A percentile compares a stretch with the other conserved stretches of the same genome.
Evolutionary conservation across 2,329 filamentous ascomycete species (phyloP).

Genomic region (Calonectria multiphialidica): DNA sequence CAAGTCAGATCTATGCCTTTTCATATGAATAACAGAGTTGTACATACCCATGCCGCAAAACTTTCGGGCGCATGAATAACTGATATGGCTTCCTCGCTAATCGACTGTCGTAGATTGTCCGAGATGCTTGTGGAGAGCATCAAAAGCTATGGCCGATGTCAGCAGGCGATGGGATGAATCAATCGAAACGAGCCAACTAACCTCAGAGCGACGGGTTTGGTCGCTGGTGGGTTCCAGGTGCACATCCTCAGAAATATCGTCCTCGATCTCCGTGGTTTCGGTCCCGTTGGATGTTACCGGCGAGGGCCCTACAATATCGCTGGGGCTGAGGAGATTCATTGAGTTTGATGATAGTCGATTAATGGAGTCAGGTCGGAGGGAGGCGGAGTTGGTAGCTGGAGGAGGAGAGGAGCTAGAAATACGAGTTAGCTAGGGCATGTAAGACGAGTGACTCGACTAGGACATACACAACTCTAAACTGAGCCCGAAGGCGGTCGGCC

Average conservation of each 20-base stretch:
- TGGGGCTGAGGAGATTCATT: slow-evolving; percentile 71
- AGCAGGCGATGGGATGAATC: background rate
- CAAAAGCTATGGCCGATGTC: slow-evolving; percentile 52
- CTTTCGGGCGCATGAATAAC: slow-evolving; percentile 92
- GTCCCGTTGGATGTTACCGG: slow-evolving; percentile 89
- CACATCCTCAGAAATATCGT: slow-evolving; percentile 76
- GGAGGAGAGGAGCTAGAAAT: slow-evolving; percentile 51
- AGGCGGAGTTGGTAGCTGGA: slow-evolving; percentile 56
- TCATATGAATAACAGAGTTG: background rate
- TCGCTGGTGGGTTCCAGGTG: slow-evolving; percentile 43
- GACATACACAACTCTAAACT: slow-evolving; percentile 66
- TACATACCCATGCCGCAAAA: slow-evolving; percentile 82
- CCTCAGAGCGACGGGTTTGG: slow-evolving; percentile 46
- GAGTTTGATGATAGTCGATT: slow-evolving; percentile 60
- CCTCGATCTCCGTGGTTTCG: slow-evolving; percentile 86
- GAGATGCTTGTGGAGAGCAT: slow-evolving; percentile 69
- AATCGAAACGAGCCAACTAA: slow-evolving; percentile 28
- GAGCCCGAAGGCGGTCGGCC: slow-evolving; percentile 60
- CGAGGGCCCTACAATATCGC: slow-evolving; percentile 81
- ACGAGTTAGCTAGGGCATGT: slow-evolving; percentile 22
- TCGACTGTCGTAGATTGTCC: slow-evolving; percentile 67
- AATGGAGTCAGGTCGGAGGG: slow-evolving; percentile 65
- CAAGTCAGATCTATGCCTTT: background rate
- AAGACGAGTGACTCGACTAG: background rate
- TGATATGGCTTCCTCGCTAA: slow-evolving; percentile 84